Conservation (phyloP, 345 rosid species). For the Sonneratia caseolaris region DNA sequence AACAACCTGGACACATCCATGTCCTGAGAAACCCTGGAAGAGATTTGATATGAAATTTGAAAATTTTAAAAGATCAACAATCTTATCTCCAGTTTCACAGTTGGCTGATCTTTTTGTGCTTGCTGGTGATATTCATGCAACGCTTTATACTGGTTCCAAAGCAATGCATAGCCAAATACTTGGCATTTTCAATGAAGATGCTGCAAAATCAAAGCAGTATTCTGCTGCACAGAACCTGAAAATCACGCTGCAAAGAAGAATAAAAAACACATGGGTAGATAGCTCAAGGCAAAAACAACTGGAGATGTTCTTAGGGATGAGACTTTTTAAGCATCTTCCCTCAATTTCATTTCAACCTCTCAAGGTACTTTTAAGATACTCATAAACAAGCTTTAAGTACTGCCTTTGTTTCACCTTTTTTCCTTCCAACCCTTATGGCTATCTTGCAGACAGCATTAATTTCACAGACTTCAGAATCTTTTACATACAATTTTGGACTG, state of each 20-base stretch:
- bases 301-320: constrained; percentile 91
- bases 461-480: background rate
- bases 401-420: background rate
- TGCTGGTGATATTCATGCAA: constrained; percentile 96
- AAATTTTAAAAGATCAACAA: constrained; percentile 80
- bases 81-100: constrained; percentile 74
- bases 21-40: constrained; percentile 98
- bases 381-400: background rate
- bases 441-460: background rate
- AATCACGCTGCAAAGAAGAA: constrained; percentile 87
- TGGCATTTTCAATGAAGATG: constrained; percentile 85
- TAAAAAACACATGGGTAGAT: constrained; percentile 80
- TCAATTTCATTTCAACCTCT: constrained; percentile 75
- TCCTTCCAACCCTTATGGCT: background rate
- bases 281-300: constrained; percentile 96
- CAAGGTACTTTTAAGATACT: constrained; percentile 33
- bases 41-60: constrained; percentile 90
- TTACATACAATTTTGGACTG: too few species aligned
- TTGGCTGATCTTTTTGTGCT: constrained; percentile 91
- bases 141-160: constrained; percentile 97
- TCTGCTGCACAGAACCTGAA: constrained; percentile 89
- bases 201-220: constrained; percentile 79
- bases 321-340: constrained; percentile 96
- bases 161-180: constrained; percentile 99
- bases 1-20: constrained; percentile 95